These are phyloP conservation scores for Amylocarpus encephaloides DNA, from an alignment of 2,329 filamentous ascomycete species.

Conservation along the genomic window DNA sequence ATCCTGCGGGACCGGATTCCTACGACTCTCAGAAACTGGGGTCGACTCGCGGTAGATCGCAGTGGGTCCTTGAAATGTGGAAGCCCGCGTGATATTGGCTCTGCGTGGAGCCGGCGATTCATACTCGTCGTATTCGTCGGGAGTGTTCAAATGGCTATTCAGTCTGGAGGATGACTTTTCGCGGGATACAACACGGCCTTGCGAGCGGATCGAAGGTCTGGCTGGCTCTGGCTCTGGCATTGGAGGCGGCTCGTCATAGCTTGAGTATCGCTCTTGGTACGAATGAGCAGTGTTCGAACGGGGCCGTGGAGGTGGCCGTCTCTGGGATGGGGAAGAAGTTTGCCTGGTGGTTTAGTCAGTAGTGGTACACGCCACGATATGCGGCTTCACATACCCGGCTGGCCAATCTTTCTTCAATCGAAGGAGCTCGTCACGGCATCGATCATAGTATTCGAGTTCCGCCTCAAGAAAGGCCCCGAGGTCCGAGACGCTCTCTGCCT, in stretches of 20 bases:
- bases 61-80: conserved; percentile 53
- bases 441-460: conserved; percentile 85
- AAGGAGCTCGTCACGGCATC: conserved; percentile 75
- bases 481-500: conserved; percentile 75
- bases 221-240: conserved; percentile 37
- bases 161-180: conserved; percentile 13
- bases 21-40: conserved; percentile 45
- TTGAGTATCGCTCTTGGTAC: conserved; percentile 52
- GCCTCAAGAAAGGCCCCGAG: conserved; percentile 78
- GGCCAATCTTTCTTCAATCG: conserved; percentile 66
- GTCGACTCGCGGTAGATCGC: conserved; percentile 45
- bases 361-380: background rate
- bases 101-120: conserved; percentile 36
- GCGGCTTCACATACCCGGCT: conserved; percentile 41
- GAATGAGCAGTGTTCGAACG: conserved; percentile 60
- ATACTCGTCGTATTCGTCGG: conserved; percentile 25
- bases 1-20: conserved; percentile 42
- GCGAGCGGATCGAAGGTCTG: conserved; percentile 47
- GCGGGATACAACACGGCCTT: conserved; percentile 24
- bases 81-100: conserved; percentile 43
- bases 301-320: conserved; percentile 35
- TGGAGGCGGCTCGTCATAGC: conserved; percentile 42
- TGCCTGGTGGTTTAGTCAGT: conserved; percentile 17
- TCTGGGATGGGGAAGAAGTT: conserved; percentile 23
- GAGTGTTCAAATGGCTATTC: conserved; percentile 17